Evolutionary conservation across 495 filamentous ascomycete species (phyloP), one percentile per base, ranked within the genome.

Genomic region (Xylaria sp.): DNA sequence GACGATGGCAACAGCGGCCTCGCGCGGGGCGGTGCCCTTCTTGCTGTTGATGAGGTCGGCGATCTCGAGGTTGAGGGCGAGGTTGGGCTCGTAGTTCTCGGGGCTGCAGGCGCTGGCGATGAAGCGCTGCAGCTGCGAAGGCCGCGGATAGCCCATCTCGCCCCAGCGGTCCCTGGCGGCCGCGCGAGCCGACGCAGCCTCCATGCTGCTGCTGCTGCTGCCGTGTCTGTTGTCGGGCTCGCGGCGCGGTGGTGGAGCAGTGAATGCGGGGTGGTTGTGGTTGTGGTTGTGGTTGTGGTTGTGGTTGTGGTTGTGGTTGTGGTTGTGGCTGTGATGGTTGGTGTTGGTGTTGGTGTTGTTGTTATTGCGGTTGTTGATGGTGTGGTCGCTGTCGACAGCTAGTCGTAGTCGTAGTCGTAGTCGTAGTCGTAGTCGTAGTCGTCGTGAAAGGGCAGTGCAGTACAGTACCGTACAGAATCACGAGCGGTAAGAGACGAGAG

Each of bases 61-160:
- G 76, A 99, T 97, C 88, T 99, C 96, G 79, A 99, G 92, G 81
- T 95, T 94, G 70, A 98, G 87, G 63, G 95, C 97, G 65, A 99
- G 90, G 79, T 98, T 98, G 69, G 96, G 94, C 83, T 98, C 97
- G 85, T 93, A 97, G 83, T 98, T 98, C 73, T 94, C 91, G 48
- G 96, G 93, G 78, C 95, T 95, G 82, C 96, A 98, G 74, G 96
- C 96, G 82, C 93, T 93, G 75, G 94, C 91, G 82, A 99, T 97
- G 81, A 94, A 97, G 81, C 97, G 91, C 81, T 97, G 94, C 58
- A 99, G 88, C 77, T 93, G 93, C 59, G 97, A 92, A 52, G 92
- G 87, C 41, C 91, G 90, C 69, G 91, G 90, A 75, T 92, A 90
- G 79, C 89, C 91, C 82, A 91, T 91, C 78, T 88, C 90, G 83